A percentile compares a stretch with the other conserved stretches of the same genome.
Evolutionary conservation across 2,329 filamentous ascomycete genomes (phyloP).

Genomic region (Hymenoscyphus scutula): DNA sequence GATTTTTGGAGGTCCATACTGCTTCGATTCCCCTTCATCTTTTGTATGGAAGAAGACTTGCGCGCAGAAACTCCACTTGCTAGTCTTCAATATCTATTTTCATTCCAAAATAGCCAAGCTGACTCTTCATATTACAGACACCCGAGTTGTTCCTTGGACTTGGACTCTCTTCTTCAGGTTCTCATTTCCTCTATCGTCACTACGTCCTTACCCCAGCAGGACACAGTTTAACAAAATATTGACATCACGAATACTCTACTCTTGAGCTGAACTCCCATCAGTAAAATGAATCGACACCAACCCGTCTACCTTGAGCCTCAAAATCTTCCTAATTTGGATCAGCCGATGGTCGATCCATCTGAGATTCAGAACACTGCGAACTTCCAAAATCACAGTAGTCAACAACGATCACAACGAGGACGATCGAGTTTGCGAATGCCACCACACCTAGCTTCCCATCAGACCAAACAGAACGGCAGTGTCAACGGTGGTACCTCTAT

Average conservation of each 20-base stretch:
- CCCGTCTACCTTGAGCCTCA: not conserved
- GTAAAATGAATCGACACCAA: not conserved
- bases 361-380: not conserved
- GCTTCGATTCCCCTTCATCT: not conserved
- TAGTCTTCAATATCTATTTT: not conserved
- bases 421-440: not conserved
- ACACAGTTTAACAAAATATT: not conserved
- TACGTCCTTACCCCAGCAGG: not conserved
- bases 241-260: not conserved
- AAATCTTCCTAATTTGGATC: not conserved
- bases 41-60: not conserved
- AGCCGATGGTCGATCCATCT: not conserved
- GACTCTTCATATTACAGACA: not conserved
- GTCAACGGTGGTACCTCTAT: not conserved
- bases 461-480: not conserved
- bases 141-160: not conserved
- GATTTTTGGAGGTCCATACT: not conserved
- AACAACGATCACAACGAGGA: not conserved
- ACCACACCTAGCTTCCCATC: not conserved
- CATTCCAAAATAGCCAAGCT: not conserved
- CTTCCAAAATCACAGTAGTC: not conserved
- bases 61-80: not conserved
- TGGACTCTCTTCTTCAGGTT: not conserved
- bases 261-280: not conserved
- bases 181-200: not conserved